Percentiles rank a stretch among this genome's conserved stretches.
Evolutionary conservation across 2,329 filamentous ascomycete species (phyloP).

Genomic region (Phialophora tarda): DNA sequence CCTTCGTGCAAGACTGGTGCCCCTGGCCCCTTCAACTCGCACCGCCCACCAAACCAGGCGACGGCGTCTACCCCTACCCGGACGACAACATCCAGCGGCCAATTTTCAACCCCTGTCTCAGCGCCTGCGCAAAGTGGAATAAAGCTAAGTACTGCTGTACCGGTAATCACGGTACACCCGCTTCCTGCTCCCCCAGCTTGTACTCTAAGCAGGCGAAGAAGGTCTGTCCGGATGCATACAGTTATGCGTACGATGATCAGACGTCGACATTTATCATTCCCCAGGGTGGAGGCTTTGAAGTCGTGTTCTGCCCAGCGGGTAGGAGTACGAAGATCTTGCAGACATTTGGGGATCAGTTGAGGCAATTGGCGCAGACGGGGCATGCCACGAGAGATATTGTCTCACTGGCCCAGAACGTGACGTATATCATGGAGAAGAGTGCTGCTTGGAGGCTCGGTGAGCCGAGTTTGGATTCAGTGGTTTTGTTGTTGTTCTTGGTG

Average conservation of each 20-base stretch:
- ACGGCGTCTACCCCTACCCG: constrained; percentile 80
- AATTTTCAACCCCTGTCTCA: constrained; percentile 77
- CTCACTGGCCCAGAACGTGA: constrained; percentile 33
- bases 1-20: constrained; percentile 71
- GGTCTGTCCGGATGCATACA: constrained; percentile 84
- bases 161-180: constrained; percentile 68
- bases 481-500: constrained; percentile 28
- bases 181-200: constrained; percentile 67
- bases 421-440: constrained; percentile 31
- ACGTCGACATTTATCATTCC: constrained; percentile 64
- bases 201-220: constrained; percentile 74
- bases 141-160: constrained; percentile 75
- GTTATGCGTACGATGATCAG: constrained; percentile 68
- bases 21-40: constrained; percentile 76
- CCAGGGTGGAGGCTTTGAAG: constrained; percentile 74
- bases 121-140: constrained; percentile 73
- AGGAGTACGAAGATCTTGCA: constrained; percentile 44
- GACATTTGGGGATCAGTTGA: constrained; percentile 37
- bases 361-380: constrained; percentile 37
- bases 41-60: constrained; percentile 71
- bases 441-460: constrained; percentile 5
- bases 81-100: constrained; percentile 74
- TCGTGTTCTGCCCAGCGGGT: constrained; percentile 72
- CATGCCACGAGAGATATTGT: constrained; percentile 36
- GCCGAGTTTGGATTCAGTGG: constrained; percentile 20